Conservation (phyloP, 352 stramenopile genomes). For the Phytophthora vignae region DNA sequence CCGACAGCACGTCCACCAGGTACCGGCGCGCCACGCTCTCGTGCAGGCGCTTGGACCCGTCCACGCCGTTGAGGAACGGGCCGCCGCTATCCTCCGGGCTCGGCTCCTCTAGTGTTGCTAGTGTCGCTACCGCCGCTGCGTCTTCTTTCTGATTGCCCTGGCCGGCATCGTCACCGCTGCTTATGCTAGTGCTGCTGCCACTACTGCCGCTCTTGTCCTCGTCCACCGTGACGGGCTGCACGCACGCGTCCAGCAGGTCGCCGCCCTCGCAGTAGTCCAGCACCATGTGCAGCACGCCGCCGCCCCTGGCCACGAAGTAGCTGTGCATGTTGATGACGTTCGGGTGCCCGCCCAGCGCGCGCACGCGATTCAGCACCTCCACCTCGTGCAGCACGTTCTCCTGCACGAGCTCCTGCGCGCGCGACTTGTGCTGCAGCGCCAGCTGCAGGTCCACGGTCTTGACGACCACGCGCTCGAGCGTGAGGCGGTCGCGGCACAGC, state of each 20-base stretch:
- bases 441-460: constrained; percentile 77
- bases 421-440: constrained; percentile 62
- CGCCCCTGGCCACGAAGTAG: constrained; percentile 66
- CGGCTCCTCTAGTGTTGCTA: neutral
- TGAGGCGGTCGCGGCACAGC: constrained; percentile 63
- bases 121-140: neutral
- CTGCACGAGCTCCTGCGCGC: constrained; percentile 57
- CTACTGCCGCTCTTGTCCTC: constrained; percentile 13
- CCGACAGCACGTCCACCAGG: constrained; percentile 73
- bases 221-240: constrained; percentile 21
- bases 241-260: constrained; percentile 74
- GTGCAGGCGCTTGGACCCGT: constrained; percentile 47
- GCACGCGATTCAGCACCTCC: constrained; percentile 66
- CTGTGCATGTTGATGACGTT: constrained; percentile 79
- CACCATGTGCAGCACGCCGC: constrained; percentile 67
- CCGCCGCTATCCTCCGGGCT: constrained; percentile 16
- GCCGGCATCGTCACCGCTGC: neutral
- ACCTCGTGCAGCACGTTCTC: constrained; percentile 79
- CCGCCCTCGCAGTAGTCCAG: constrained; percentile 83
- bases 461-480: constrained; percentile 64
- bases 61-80: constrained; percentile 28
- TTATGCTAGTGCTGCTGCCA: neutral
- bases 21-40: constrained; percentile 61
- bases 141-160: constrained; percentile 22
- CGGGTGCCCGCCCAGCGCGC: constrained; percentile 62